These are phyloP conservation scores for Eutrema salsugineum DNA, from an alignment of 441 rosid genomes.

Conservation along the genomic window DNA sequence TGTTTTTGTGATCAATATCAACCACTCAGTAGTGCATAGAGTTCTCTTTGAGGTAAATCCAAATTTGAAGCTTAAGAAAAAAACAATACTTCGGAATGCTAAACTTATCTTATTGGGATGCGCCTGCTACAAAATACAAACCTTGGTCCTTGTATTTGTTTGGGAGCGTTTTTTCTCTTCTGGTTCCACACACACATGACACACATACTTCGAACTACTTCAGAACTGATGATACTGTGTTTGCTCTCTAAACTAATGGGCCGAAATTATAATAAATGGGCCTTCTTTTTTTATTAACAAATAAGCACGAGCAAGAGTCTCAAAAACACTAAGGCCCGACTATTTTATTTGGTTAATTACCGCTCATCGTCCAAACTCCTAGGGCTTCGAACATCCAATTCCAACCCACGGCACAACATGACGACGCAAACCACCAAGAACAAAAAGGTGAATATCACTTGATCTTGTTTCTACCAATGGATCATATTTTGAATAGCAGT, in stretches of 20 bases:
- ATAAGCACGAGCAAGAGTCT: not conserved
- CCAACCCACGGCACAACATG: too few species aligned
- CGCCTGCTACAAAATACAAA: not conserved
- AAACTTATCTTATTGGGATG: conserved; percentile 12
- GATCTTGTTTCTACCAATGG: not conserved
- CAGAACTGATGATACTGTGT: too few species aligned
- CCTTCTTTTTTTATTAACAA: not conserved
- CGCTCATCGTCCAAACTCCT: not conserved
- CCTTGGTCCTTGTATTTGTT: not conserved
- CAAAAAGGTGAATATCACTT: conserved; percentile 36
- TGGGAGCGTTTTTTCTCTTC: too few species aligned
- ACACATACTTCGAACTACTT: too few species aligned
- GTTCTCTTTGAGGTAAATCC: conserved; percentile 3
- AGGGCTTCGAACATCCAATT: conserved; percentile 24
- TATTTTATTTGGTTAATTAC: not conserved
- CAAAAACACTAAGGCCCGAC: not conserved
- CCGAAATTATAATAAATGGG: not conserved
- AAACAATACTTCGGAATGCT: conserved; percentile 3
- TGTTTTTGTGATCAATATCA: too few species aligned
- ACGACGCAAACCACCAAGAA: conserved; percentile 69
- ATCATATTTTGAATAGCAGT: not conserved
- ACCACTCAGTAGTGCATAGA: not conserved
- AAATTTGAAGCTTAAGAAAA: not conserved
- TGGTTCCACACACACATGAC: too few species aligned
- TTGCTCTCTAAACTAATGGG: not conserved